These are phyloP conservation scores for Solanum etuberosum DNA, from an alignment of 257 asterid species.

Conservation along the genomic window DNA sequence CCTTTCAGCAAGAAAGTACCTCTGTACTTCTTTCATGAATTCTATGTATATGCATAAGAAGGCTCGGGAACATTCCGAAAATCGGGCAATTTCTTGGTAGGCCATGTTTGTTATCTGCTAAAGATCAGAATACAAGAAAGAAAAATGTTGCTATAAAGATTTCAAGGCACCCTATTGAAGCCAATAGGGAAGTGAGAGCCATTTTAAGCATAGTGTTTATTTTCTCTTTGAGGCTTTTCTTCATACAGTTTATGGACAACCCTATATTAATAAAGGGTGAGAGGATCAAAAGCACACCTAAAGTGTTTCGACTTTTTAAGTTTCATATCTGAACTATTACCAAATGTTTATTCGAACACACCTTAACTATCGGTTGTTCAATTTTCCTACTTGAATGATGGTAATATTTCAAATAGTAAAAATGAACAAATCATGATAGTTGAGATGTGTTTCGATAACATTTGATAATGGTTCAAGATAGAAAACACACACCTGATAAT, in stretches of 20 bases:
- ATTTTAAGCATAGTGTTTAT: not conserved
- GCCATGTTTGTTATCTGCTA: not conserved
- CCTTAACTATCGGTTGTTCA: too few species aligned
- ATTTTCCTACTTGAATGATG: not conserved
- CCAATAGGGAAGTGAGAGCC: not conserved
- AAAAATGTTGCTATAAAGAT: slow-evolving; percentile 5
- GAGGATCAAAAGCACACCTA: not conserved
- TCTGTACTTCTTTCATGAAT: slow-evolving; percentile 22
- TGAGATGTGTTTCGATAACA: fast-evolving
- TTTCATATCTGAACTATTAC: too few species aligned
- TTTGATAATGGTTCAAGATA: too few species aligned
- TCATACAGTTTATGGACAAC: not conserved
- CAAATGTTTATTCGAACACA: not conserved
- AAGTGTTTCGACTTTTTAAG: too few species aligned
- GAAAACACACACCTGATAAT: not conserved
- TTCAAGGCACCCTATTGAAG: slow-evolving; percentile 7
- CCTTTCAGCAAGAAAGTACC: slow-evolving; percentile 38
- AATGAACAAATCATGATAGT: not conserved
- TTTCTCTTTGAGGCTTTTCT: not conserved
- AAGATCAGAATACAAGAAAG: slow-evolving; percentile 2
- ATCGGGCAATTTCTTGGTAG: slow-evolving; percentile 17
- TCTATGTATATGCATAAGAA: slow-evolving; percentile 10
- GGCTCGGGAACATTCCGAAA: slow-evolving; percentile 27
- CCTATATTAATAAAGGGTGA: not conserved
- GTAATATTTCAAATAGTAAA: not conserved